Evolutionary conservation across 176 grass and related monocot genomes (phyloP).

Genomic region (Panicum miliaceum): DNA sequence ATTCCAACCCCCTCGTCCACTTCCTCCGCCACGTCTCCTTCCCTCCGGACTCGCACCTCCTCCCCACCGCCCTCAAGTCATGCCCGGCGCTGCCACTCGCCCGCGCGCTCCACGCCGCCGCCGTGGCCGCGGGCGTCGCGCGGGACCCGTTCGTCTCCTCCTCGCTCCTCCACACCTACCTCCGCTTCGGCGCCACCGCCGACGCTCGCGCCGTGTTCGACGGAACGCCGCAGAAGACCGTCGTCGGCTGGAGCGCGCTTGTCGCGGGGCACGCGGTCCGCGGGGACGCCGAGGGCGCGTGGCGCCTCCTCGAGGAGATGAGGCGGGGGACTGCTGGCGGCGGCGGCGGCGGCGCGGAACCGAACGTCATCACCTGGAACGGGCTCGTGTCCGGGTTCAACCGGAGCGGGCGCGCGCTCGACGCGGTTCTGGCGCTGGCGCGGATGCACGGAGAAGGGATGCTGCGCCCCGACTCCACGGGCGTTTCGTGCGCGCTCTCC

Average conservation of each 20-base stretch:
- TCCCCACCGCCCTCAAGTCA: conserved; percentile 71
- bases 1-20: no score
- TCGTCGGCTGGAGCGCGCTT: conserved; percentile 69
- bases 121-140: conserved; percentile 38
- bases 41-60: conserved; percentile 59
- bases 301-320: conserved; percentile 51
- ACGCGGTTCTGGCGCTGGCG: conserved; percentile 39
- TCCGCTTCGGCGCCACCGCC: conserved; percentile 39
- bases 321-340: background rate
- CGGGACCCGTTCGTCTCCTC: conserved; percentile 60
- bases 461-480: conserved; percentile 31
- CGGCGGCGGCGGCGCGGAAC: conserved; percentile 24
- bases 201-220: conserved; percentile 59
- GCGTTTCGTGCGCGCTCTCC: conserved; percentile 59
- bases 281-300: conserved; percentile 43
- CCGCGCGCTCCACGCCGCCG: conserved; percentile 57
- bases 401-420: conserved; percentile 42
- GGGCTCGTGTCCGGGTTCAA: conserved; percentile 67
- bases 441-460: conserved; percentile 65
- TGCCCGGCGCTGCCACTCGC: conserved; percentile 47
- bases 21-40: conserved; percentile 41
- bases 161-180: conserved; percentile 61
- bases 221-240: conserved; percentile 43
- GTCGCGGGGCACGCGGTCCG: conserved; percentile 38
- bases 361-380: conserved; percentile 73